Evolutionary conservation across 345 rosid species (phyloP), one percentile per base, ranked within the genome.

Genomic region (Zanthoxylum bungeanum): DNA sequence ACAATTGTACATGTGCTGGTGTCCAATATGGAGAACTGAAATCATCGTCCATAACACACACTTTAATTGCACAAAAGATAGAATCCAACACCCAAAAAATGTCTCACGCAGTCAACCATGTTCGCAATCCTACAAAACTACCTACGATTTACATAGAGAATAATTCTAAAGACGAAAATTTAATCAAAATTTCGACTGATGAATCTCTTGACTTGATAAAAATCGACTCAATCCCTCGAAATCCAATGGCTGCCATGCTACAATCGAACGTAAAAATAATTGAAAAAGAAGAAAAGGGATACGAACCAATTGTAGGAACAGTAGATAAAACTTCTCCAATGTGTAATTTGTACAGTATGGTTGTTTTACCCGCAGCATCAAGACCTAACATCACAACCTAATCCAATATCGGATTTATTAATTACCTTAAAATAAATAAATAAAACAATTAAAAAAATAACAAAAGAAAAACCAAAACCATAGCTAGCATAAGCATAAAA

Each of bases 331-430:
- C 99, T 85, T 95, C 98, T 60, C 99, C 99, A 33, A 93, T 93
- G 79, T 95, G 99, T 33, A 93, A 89, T 85, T 95, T 95, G 89
- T 95, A 95, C 25, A 95, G 87, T 77, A 92, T 87, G 5, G 98
- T 95, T 27, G 99, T 95, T 81, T 95, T 95, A 19, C 99, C 99
- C 72, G 98, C 98, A 22, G 97, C 97, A 78, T 95, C 99, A 63
- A 95, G 81, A 28, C 99, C 99, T 61, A 95, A 83, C 99, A 95
- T 95, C 79, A 95, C 97, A 51, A 95, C 99, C 99, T 92, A n/a
- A n/a, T n/a, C 73, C 76, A 82, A 22, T 68, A 47, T 31, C 80
- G 68, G 77, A 77, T 42, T 24, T 28, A 25, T 40, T 25, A 63
- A 9, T 24, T 16, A 44, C 49, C 5, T 4, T 14, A 19, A 44